Conservation (phyloP, 768 basidiomycete genomes). For the Multifurca ochricompacta region DNA sequence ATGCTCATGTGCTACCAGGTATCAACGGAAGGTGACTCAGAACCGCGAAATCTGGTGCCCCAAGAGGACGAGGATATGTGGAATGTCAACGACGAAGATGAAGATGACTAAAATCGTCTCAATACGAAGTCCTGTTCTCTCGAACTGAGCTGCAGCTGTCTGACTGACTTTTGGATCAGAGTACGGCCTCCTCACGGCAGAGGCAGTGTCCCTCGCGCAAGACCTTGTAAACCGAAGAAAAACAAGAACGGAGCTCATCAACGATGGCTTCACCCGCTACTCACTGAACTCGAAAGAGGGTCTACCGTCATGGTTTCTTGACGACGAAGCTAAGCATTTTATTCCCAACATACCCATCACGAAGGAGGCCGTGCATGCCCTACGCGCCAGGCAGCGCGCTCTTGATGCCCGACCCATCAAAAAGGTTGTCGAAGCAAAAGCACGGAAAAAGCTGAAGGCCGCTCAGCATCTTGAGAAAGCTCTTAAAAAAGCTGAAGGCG, state of each 20-base stretch:
- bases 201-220: constrained; percentile 88
- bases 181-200: constrained; percentile 75
- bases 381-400: constrained; percentile 86
- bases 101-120: constrained; percentile 59
- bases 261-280: constrained; percentile 93
- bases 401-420: constrained; percentile 97
- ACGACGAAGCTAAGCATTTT: constrained; percentile 91
- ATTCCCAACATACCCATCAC: constrained; percentile 94
- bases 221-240: constrained; percentile 84
- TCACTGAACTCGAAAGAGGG: constrained; percentile 88
- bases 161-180: constrained; percentile 37
- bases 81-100: constrained; percentile 73
- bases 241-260: constrained; percentile 82
- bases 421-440: constrained; percentile 98
- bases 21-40: constrained; percentile 17
- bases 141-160: background rate
- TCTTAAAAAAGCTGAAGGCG: constrained; percentile 92
- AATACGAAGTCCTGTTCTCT: constrained; percentile 52
- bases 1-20: constrained; percentile 1
- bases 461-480: constrained; percentile 81
- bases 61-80: constrained; percentile 61
- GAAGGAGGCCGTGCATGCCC: constrained; percentile 82
- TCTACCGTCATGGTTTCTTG: constrained; percentile 93
- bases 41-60: constrained; percentile 67
- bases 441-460: constrained; percentile 90